Conservation (phyloP, 202 grass and related monocot species). For the Digitaria exilis region DNA sequence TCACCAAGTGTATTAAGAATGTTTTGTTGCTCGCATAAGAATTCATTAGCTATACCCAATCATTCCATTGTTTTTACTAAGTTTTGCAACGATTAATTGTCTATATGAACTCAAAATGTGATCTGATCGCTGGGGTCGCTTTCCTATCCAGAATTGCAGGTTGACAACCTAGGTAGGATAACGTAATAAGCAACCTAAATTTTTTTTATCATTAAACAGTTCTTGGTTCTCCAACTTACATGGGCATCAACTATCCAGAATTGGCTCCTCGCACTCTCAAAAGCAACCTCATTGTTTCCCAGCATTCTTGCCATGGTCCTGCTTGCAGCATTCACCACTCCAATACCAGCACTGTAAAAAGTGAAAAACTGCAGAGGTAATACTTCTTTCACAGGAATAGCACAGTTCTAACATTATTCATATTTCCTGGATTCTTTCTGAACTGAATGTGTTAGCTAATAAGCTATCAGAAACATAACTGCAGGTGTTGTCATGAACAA, state of each 20-base stretch:
- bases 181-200: slow-evolving; percentile 20
- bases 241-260: slow-evolving; percentile 98
- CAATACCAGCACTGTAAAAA: slow-evolving; percentile 90
- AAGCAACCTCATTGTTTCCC: slow-evolving; percentile 87
- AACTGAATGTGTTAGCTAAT: slow-evolving; percentile 2
- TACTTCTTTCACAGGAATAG: slow-evolving; percentile 19
- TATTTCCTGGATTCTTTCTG: slow-evolving; percentile 22
- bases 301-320: slow-evolving; percentile 97
- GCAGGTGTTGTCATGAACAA: background rate
- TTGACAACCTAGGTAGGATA: too few relatives aligned
- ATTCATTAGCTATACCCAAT: slow-evolving; percentile 22
- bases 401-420: background rate
- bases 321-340: slow-evolving; percentile 95
- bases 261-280: slow-evolving; percentile 94
- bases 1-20: background rate
- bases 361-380: slow-evolving; percentile 39
- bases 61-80: slow-evolving; percentile 18
- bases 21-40: background rate
- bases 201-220: background rate
- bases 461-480: slow-evolving; percentile 10
- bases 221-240: slow-evolving; percentile 49
- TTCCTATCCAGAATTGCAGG: too few relatives aligned
- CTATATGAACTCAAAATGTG: background rate
- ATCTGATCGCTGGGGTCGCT: background rate
- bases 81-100: slow-evolving; percentile 17